Evolutionary conservation across 495 filamentous ascomycete species (phyloP).

Genomic region (Hyaloscypha variabilis): DNA sequence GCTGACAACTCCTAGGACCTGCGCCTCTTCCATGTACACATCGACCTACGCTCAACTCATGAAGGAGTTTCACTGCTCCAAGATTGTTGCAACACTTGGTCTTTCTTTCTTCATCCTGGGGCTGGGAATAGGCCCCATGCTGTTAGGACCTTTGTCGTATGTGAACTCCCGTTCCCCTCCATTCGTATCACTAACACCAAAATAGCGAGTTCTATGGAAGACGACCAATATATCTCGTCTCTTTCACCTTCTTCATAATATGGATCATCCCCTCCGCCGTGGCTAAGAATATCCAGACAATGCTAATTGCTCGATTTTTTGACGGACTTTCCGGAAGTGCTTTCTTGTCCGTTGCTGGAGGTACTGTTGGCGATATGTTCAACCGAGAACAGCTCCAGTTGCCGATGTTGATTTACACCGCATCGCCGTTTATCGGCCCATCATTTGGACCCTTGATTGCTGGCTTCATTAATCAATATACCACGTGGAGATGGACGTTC

Average conservation of each 20-base stretch:
- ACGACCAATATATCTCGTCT: constrained; percentile 78
- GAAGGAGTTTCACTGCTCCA: constrained; percentile 69
- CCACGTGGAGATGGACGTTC: constrained; percentile 88
- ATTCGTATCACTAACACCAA: constrained; percentile 37
- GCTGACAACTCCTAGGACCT: constrained; percentile 61
- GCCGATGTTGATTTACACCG: constrained; percentile 62
- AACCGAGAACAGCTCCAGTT: constrained; percentile 69
- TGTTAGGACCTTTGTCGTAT: constrained; percentile 64
- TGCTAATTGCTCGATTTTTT: constrained; percentile 83
- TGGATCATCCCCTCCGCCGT: constrained; percentile 90
- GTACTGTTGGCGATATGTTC: constrained; percentile 91
- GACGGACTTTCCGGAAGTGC: constrained; percentile 84
- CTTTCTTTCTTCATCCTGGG: constrained; percentile 81
- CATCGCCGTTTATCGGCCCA: constrained; percentile 77
- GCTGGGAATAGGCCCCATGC: constrained; percentile 71
- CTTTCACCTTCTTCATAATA: constrained; percentile 78
- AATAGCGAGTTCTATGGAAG: constrained; percentile 80
- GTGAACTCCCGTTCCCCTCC: neutral
- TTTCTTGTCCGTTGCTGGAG: constrained; percentile 88
- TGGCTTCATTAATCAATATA: constrained; percentile 71
- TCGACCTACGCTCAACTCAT: constrained; percentile 83
- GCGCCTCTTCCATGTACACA: constrained; percentile 87
- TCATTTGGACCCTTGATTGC: constrained; percentile 60
- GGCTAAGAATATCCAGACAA: constrained; percentile 78
- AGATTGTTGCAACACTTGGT: constrained; percentile 75